phyloP scores from a whole-genome alignment of 2,329 filamentous ascomycete genomes.

The Aspergillus sergii region DNA sequence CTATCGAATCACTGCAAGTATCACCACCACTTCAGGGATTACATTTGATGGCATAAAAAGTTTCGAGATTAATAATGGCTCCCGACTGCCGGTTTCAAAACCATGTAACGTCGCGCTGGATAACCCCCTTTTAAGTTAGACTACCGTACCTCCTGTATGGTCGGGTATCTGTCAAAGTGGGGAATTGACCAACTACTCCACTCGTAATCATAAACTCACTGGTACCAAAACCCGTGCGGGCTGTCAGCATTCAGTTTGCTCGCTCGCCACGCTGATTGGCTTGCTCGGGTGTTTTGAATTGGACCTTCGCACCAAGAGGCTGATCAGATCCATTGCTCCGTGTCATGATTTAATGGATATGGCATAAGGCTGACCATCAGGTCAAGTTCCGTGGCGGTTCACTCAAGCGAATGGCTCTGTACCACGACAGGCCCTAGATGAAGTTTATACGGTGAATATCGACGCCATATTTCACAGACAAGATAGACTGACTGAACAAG shows the following conservation, averaged over 20 bases:
- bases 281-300: neutral
- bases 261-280: constrained; percentile 3
- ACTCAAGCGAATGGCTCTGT: neutral
- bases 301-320: neutral
- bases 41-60: too few species aligned
- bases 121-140: neutral
- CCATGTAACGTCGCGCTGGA: neutral
- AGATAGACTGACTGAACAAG: neutral
- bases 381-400: neutral
- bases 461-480: neutral
- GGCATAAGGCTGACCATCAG: constrained; percentile 7
- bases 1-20: constrained; percentile 1
- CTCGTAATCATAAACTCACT: neutral
- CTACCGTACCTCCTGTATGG: neutral
- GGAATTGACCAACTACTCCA: neutral
- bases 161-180: neutral
- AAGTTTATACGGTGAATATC: neutral
- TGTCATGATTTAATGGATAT: neutral
- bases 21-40: neutral
- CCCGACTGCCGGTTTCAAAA: neutral
- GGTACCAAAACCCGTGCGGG: constrained; percentile 4
- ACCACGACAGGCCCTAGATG: neutral
- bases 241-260: constrained; percentile 20
- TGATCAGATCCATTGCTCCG: neutral
- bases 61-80: neutral